Conservation (phyloP, 2,329 filamentous ascomycete species). For the Aureobasidium sp. region DNA sequence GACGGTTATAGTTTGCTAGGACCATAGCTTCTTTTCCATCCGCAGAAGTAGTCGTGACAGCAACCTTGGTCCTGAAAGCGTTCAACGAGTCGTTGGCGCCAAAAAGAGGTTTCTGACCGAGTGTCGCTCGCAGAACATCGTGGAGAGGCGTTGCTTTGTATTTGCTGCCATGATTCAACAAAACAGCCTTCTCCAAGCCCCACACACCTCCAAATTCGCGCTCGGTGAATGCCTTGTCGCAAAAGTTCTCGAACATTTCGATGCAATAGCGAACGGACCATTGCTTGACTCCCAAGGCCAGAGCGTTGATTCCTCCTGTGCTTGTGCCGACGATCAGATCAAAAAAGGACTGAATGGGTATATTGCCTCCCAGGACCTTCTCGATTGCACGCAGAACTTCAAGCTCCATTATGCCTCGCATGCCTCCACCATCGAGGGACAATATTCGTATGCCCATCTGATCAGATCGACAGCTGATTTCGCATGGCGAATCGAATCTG, state of each 20-base stretch:
- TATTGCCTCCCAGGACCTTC: conserved; percentile 30
- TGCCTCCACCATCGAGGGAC: conserved; percentile 40
- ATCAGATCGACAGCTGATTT: conserved; percentile 29
- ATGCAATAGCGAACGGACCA: conserved; percentile 36
- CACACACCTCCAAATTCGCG: conserved; percentile 24
- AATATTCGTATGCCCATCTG: conserved; percentile 34
- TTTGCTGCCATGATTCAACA: conserved; percentile 21
- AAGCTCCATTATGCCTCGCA: conserved; percentile 41
- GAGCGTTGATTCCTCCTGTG: conserved; percentile 41
- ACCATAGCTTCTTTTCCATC: conserved; percentile 36
- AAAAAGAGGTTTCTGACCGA: conserved; percentile 34
- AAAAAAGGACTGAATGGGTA: conserved; percentile 42
- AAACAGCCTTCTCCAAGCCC: conserved; percentile 30
- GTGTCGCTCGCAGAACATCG: conserved; percentile 34
- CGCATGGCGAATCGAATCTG: conserved; percentile 18
- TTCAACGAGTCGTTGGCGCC: conserved; percentile 23
- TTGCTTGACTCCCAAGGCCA: conserved; percentile 35
- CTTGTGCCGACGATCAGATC: conserved; percentile 44
- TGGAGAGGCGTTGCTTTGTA: conserved; percentile 31
- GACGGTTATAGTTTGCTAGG: conserved; percentile 41
- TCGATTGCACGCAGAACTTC: conserved; percentile 39
- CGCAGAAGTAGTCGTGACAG: conserved; percentile 37
- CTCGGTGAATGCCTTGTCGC: conserved; percentile 37
- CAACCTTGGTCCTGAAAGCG: conserved; percentile 30
- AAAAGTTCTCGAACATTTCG: conserved; percentile 33